These are phyloP conservation scores for Naganishia sp. DNA, from an alignment of 1,284 basidiomycete genomes.

Conservation along the genomic window DNA sequence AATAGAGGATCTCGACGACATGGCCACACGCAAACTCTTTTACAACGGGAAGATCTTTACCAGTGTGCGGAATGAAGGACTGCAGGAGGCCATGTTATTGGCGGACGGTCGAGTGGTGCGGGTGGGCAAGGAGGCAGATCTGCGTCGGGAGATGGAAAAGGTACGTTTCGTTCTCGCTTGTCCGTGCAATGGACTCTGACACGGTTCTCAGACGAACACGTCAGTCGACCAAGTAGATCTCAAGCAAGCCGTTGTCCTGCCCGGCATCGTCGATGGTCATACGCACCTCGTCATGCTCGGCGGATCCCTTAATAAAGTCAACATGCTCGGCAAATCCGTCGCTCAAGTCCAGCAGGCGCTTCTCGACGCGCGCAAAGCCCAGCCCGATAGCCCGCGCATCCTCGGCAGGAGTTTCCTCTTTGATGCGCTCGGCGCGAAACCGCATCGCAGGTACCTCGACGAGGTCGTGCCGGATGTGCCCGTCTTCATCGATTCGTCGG, in stretches of 20 bases:
- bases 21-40: constrained; percentile 30
- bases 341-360: constrained; percentile 35
- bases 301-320: constrained; percentile 35
- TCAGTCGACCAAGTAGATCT: constrained; percentile 32
- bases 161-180: no score
- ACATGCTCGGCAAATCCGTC: constrained; percentile 25
- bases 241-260: constrained; percentile 37
- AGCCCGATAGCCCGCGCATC: constrained; percentile 33
- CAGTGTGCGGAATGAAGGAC: constrained; percentile 27
- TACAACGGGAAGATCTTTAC: constrained; percentile 41
- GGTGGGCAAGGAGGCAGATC: constrained; percentile 31
- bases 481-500: constrained; percentile 43
- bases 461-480: constrained; percentile 37
- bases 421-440: constrained; percentile 34
- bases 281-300: constrained; percentile 42
- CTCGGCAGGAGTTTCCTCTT: constrained; percentile 38
- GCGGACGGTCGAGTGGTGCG: constrained; percentile 33
- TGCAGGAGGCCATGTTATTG: constrained; percentile 37
- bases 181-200: no score
- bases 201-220: not conserved
- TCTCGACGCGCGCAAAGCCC: not conserved
- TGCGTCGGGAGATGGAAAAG: not conserved
- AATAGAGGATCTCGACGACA: not conserved
- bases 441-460: constrained; percentile 37
- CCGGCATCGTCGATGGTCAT: constrained; percentile 43